These are phyloP conservation scores for Massariosphaeria phaeospora DNA, from an alignment of 495 filamentous ascomycete species.

Conservation along the genomic window DNA sequence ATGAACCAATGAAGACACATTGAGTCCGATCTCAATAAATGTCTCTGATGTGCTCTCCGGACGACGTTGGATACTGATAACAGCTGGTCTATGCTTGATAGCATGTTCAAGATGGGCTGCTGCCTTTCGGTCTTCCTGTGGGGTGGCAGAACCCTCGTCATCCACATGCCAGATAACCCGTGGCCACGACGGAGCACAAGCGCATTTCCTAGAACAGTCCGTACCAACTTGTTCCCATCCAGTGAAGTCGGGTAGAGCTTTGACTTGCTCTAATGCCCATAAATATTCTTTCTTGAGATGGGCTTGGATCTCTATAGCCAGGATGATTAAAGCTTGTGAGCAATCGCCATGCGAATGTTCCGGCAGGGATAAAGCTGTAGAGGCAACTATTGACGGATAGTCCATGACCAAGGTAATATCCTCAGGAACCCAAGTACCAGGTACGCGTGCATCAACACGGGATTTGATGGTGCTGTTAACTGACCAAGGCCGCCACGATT, in stretches of 20 bases:
- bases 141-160: slow-evolving; percentile 24
- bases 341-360: neutral
- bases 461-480: neutral
- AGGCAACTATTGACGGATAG: too few species aligned
- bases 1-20: slow-evolving; percentile 55
- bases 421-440: neutral
- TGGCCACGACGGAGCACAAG: slow-evolving; percentile 47
- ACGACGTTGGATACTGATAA: slow-evolving; percentile 44
- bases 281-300: slow-evolving; percentile 10
- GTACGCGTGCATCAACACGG: neutral
- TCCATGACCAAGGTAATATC: too few species aligned
- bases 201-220: neutral
- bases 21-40: slow-evolving; percentile 49
- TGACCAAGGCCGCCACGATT: slow-evolving; percentile 32
- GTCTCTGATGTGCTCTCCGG: slow-evolving; percentile 21
- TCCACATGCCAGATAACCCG: slow-evolving; percentile 41
- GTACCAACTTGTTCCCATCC: neutral
- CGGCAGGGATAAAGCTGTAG: neutral
- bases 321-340: slow-evolving; percentile 6
- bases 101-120: slow-evolving; percentile 48
- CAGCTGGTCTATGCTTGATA: slow-evolving; percentile 47
- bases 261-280: slow-evolving; percentile 10
- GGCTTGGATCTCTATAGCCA: slow-evolving; percentile 18
- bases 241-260: neutral
- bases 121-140: slow-evolving; percentile 47